Evolutionary conservation across 2,329 filamentous ascomycete species (phyloP).

Genomic region (Pseudopyricularia cyperi): DNA sequence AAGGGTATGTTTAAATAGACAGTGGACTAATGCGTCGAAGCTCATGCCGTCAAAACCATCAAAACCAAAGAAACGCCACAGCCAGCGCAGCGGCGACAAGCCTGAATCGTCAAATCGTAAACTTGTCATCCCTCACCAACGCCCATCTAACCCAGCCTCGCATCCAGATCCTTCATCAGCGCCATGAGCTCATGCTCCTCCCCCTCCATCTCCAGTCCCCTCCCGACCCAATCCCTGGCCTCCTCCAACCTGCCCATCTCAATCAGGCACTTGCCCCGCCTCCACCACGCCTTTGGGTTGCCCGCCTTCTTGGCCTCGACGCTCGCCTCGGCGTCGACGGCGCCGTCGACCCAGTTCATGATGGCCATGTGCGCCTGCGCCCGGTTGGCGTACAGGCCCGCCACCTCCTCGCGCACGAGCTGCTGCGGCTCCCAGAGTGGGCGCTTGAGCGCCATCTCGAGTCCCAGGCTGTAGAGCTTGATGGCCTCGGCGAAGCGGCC

Average conservation of each 20-base stretch:
- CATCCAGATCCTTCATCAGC: conserved; percentile 50
- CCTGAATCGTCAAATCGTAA: neutral
- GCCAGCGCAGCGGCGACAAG: neutral
- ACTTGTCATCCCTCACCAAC: conserved; percentile 1
- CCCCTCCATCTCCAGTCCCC: conserved; percentile 72
- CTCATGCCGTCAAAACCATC: neutral
- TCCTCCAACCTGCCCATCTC: conserved; percentile 87
- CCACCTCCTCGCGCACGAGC: conserved; percentile 73
- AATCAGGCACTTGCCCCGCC: conserved; percentile 67
- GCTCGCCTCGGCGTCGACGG: conserved; percentile 77
- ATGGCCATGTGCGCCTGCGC: conserved; percentile 82
- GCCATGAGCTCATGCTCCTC: conserved; percentile 50
- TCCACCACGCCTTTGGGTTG: conserved; percentile 93
- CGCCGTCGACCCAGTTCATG: conserved; percentile 71
- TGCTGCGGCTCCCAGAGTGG: conserved; percentile 81
- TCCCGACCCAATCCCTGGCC: conserved; percentile 64
- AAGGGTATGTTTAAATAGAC: no score
- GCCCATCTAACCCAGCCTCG: conserved; percentile 1
- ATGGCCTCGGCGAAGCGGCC: conserved; percentile 61
- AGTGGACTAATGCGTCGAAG: no score
- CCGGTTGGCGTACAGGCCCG: conserved; percentile 69
- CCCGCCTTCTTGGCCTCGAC: conserved; percentile 76
- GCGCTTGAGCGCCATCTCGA: conserved; percentile 75
- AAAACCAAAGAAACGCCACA: conserved; percentile 4
- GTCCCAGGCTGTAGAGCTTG: conserved; percentile 69